Conservation (phyloP, 805 yeast species). For the Helenozyma baotianmanensis region DNA sequence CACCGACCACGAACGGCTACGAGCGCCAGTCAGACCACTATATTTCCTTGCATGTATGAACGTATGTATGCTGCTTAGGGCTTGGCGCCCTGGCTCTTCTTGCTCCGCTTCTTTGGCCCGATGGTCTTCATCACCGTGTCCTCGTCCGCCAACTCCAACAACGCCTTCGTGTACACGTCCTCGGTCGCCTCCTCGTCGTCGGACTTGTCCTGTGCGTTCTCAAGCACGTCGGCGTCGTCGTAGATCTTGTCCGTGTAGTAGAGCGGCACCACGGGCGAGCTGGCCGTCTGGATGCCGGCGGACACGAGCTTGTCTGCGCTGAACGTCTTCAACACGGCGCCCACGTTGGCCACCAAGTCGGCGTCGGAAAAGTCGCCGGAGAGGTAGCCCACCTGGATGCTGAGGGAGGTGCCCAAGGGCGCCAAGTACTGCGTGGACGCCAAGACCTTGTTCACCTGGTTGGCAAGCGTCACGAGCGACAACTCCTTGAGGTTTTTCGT, state of each 20-base stretch:
- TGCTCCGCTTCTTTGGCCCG: constrained; percentile 43
- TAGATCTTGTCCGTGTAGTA: constrained; percentile 59
- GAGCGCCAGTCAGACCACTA: too few species aligned
- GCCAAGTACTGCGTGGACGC: constrained; percentile 57
- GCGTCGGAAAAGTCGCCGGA: constrained; percentile 33
- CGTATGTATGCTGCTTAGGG: too few species aligned
- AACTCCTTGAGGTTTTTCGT: constrained; percentile 33
- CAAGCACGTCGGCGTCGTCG: constrained; percentile 44
- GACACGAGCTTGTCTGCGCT: constrained; percentile 46
- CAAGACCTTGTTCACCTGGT: constrained; percentile 56
- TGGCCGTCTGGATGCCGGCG: constrained; percentile 58
- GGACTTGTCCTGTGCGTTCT: constrained; percentile 23
- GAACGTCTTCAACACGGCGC: constrained; percentile 49
- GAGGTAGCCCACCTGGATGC: constrained; percentile 62
- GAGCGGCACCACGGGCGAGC: constrained; percentile 82
- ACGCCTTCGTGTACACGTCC: constrained; percentile 44
- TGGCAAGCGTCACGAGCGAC: constrained; percentile 47
- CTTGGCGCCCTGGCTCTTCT: too few species aligned
- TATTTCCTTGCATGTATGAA: too few species aligned
- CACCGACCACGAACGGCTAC: too few species aligned
- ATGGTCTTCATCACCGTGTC: constrained; percentile 64
- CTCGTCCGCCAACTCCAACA: constrained; percentile 76
- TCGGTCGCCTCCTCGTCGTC: constrained; percentile 17
- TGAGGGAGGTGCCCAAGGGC: constrained; percentile 69
- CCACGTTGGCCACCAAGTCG: constrained; percentile 57